These are phyloP conservation scores for Fusarium haematococcum DNA, from an alignment of 2,329 filamentous ascomycete genomes.

Conservation along the genomic window DNA sequence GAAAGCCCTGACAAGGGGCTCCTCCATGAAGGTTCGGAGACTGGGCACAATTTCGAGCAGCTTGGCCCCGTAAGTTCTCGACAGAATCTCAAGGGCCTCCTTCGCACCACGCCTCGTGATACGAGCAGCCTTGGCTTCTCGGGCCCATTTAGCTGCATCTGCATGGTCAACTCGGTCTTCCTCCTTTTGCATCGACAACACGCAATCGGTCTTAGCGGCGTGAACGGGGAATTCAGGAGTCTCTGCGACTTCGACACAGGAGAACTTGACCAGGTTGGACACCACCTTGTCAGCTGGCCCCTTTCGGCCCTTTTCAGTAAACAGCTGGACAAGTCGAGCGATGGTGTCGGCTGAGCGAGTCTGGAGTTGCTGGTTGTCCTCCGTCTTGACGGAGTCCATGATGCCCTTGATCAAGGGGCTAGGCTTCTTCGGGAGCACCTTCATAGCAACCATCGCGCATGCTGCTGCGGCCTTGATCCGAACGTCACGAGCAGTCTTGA, in stretches of 20 bases:
- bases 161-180: slow-evolving; percentile 94
- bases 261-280: slow-evolving; percentile 95
- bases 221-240: slow-evolving; percentile 95
- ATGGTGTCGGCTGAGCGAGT: slow-evolving; percentile 87
- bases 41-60: slow-evolving; percentile 89
- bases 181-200: slow-evolving; percentile 95
- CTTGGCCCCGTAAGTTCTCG: slow-evolving; percentile 79
- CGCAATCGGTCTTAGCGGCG: slow-evolving; percentile 79
- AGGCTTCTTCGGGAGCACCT: slow-evolving; percentile 90
- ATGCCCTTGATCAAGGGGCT: slow-evolving; percentile 93
- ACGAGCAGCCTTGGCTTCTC: slow-evolving; percentile 87
- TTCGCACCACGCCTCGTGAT: slow-evolving; percentile 94
- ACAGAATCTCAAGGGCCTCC: slow-evolving; percentile 90
- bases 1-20: slow-evolving; percentile 81
- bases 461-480: slow-evolving; percentile 89
- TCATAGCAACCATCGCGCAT: slow-evolving; percentile 88
- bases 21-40: slow-evolving; percentile 82
- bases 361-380: slow-evolving; percentile 91
- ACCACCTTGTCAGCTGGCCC: slow-evolving; percentile 96
- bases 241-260: slow-evolving; percentile 96
- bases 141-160: slow-evolving; percentile 90
- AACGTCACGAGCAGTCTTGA: slow-evolving; percentile 86
- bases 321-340: slow-evolving; percentile 85
- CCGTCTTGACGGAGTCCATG: slow-evolving; percentile 98
- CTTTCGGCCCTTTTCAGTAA: slow-evolving; percentile 81